These are phyloP conservation scores for Wickerhamomyces subpelliculosus DNA, from an alignment of 805 yeast genomes.

Conservation along the genomic window DNA sequence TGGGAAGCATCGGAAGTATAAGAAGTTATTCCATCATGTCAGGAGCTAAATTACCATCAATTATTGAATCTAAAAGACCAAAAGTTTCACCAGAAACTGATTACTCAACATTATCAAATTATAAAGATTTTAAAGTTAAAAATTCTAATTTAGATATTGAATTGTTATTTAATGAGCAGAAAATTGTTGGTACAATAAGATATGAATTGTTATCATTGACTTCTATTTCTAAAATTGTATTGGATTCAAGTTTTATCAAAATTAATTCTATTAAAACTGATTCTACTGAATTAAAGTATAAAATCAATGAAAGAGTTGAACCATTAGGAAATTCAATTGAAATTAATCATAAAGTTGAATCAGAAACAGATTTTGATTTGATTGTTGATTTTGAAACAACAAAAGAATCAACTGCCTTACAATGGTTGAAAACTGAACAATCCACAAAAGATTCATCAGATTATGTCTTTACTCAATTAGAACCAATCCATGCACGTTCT, in stretches of 20 bases:
- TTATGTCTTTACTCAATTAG: slow-evolving; percentile 76
- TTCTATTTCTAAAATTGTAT: slow-evolving; percentile 32
- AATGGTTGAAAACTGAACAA: slow-evolving; percentile 63
- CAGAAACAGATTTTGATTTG: slow-evolving; percentile 20
- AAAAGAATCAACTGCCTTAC: slow-evolving; percentile 71
- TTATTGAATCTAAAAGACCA: slow-evolving; percentile 26
- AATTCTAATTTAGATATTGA: slow-evolving; percentile 46
- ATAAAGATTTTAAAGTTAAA: slow-evolving; percentile 41
- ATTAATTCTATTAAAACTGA: slow-evolving; percentile 41
- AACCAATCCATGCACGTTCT: slow-evolving; percentile 86
- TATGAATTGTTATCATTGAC: slow-evolving; percentile 33
- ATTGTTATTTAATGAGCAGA: slow-evolving; percentile 47
- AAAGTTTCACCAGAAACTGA: slow-evolving; percentile 45
- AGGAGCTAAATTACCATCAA: slow-evolving; percentile 18
- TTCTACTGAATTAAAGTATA: slow-evolving; percentile 23
- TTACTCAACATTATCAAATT: slow-evolving; percentile 76
- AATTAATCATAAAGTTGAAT: slow-evolving; percentile 9
- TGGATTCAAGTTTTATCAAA: slow-evolving; percentile 64
- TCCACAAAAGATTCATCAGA: slow-evolving; percentile 59
- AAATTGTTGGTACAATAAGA: slow-evolving; percentile 48
- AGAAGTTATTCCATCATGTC: slow-evolving; percentile 1
- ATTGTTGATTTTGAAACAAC: slow-evolving; percentile 63
- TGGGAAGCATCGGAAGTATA: not conserved
- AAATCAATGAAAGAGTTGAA: slow-evolving; percentile 34
- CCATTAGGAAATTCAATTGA: slow-evolving; percentile 56